Base-by-base conservation (phyloP, 768 basidiomycete species). In the Galerina marginata region DNA sequence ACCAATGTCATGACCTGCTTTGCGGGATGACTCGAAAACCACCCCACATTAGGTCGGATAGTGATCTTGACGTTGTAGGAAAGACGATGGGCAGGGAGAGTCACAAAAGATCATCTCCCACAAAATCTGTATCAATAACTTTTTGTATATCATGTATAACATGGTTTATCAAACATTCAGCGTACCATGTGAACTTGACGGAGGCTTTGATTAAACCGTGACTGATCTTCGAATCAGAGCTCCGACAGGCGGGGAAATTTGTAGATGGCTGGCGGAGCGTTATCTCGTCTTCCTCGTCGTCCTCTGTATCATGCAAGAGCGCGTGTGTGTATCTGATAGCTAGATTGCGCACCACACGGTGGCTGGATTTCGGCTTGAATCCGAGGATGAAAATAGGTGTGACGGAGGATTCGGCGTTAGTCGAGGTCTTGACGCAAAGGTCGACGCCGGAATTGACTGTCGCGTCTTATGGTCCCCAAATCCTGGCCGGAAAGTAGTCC, bases 91-190 rank as follows among this genome's bases (percentile, higher is more conserved):
- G 38, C 5, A 38, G 59, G 61, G 56, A 51, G 54, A 33, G 54
- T 62, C 64, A 60, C 58, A 65, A 62, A 62, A 62, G 61, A 58
- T 47, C 36, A 55, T 36, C 51, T 58, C 61, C 45, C 59, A 48
- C 38, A 56, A 62, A 59, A 60, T 64, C 23, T 65, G 58, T 65
- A 62, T 60, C 46, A 65, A 49, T 60, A 60, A 39, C 26, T 38
- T 36, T 49, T 49, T 58, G 61, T 65, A 60, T 56, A 61, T 44
- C 59, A 61, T 57, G 20, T 20, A 20, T 20, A 20, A 1, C 20
- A 20, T 54, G 45, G 45, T 57, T 46, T 26, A 54, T 36, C 52
- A 54, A 57, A 58, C 47, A 57, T 48, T 48, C 42, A 48, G 25
- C 51, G 47, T 36, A 46, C 36, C 40, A 46, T 46, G 29, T 54